These are phyloP conservation scores for Lactarius pseudohatsudake DNA, from an alignment of 768 basidiomycete species.

Conservation along the genomic window DNA sequence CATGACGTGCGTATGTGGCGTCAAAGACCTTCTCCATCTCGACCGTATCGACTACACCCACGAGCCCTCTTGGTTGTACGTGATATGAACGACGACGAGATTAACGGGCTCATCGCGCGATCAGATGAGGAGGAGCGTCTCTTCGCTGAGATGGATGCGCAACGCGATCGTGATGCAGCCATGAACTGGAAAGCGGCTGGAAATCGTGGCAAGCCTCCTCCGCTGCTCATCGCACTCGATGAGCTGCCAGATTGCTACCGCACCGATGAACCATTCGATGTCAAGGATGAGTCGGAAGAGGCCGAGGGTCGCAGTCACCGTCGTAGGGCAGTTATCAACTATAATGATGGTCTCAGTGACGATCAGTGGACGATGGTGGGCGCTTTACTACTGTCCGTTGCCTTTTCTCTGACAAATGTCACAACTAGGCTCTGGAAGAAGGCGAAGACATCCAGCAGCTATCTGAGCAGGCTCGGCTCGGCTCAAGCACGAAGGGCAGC, in stretches of 20 bases:
- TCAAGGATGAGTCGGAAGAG: slow-evolving; percentile 57
- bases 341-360: slow-evolving; percentile 91
- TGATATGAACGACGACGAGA: slow-evolving; percentile 94
- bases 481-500: slow-evolving; percentile 60
- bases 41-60: slow-evolving; percentile 94
- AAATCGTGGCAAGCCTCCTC: slow-evolving; percentile 74
- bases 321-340: slow-evolving; percentile 79
- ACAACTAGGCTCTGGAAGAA: slow-evolving; percentile 66
- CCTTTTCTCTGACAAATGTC: slow-evolving; percentile 1
- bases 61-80: slow-evolving; percentile 92
- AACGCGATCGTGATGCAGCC: slow-evolving; percentile 67
- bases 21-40: slow-evolving; percentile 92
- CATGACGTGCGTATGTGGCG: slow-evolving; percentile 60
- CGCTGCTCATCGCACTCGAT: slow-evolving; percentile 75
- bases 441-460: slow-evolving; percentile 79
- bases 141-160: slow-evolving; percentile 81
- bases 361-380: slow-evolving; percentile 88
- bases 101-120: slow-evolving; percentile 90
- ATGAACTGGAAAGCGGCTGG: slow-evolving; percentile 72
- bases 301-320: slow-evolving; percentile 84
- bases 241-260: slow-evolving; percentile 94
- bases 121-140: slow-evolving; percentile 71
- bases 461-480: slow-evolving; percentile 59
- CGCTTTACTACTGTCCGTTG: slow-evolving; percentile 19
- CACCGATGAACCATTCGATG: slow-evolving; percentile 76